A percentile compares a stretch with the other conserved stretches of the same genome.
phyloP scores from a whole-genome alignment of 176 grass and related monocot genomes.

The Bonia amplexicaulis region DNA sequence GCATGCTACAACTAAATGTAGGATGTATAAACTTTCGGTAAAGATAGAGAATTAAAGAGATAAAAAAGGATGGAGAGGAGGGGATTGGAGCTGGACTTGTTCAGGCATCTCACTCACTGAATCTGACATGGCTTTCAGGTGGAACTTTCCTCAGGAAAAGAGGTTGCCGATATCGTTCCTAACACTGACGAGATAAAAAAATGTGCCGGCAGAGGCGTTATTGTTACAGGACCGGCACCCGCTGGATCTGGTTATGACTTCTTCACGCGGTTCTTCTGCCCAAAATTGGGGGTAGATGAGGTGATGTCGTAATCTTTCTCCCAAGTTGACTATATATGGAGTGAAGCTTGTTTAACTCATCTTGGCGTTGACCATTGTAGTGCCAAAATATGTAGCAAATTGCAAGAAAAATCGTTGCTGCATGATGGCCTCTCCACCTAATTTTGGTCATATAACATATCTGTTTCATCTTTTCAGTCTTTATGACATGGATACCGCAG shows the following conservation, averaged over 20 bases:
- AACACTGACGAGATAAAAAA: slow-evolving; percentile 51
- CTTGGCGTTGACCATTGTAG: not conserved
- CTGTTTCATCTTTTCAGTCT: not conserved
- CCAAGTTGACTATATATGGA: not conserved
- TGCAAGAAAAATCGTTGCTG: not conserved
- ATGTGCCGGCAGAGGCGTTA: slow-evolving; percentile 43
- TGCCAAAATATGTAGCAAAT: not conserved
- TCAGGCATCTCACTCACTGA: not conserved
- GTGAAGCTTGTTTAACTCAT: not conserved
- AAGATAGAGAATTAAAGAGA: not conserved
- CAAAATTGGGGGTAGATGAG: slow-evolving; percentile 67
- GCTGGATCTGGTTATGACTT: slow-evolving; percentile 71
- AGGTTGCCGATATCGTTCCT: slow-evolving; percentile 53
- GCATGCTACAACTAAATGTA: not conserved
- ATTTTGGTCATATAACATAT: not conserved
- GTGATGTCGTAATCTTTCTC: slow-evolving; percentile 31
- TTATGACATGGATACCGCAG: not conserved
- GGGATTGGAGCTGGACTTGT: not conserved
- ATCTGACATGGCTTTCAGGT: slow-evolving; percentile 41
- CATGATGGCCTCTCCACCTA: not conserved
- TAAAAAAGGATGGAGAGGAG: not conserved
- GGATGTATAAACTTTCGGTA: not conserved
- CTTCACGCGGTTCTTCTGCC: slow-evolving; percentile 61
- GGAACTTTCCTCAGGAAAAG: slow-evolving; percentile 69
- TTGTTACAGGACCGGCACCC: slow-evolving; percentile 60